Conservation (phyloP, 108 stramenopile species). For the Stephanodiscus triporus region DNA sequence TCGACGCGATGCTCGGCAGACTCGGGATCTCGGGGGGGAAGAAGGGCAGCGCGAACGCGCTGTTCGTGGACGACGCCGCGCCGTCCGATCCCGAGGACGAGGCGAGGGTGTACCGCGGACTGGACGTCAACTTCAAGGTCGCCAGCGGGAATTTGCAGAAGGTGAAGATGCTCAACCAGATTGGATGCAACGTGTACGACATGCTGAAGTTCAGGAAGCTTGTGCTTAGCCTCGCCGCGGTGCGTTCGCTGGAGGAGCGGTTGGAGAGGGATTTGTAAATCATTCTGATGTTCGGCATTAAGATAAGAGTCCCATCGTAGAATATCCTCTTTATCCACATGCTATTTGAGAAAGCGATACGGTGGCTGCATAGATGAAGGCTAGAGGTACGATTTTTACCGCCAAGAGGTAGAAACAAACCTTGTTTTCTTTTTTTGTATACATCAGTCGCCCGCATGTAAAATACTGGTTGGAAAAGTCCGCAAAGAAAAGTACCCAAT, state of each 20-base stretch:
- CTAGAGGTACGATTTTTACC: not conserved
- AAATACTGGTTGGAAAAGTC: too few relatives aligned
- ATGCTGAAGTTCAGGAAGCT: conserved; percentile 80
- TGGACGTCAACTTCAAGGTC: conserved; percentile 75
- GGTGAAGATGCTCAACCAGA: conserved; percentile 67
- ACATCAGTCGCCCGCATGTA: too few relatives aligned
- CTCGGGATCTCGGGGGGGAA: conserved; percentile 55
- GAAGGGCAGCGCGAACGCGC: conserved; percentile 50
- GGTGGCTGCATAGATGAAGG: not conserved
- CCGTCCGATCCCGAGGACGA: conserved; percentile 49
- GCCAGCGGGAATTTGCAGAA: conserved; percentile 66
- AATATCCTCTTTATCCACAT: too few relatives aligned
- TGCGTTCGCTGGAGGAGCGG: conserved; percentile 65
- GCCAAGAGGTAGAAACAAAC: too few relatives aligned
- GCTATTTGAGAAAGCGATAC: not conserved
- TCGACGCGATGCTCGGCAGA: conserved; percentile 52
- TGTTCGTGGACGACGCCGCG: conserved; percentile 69
- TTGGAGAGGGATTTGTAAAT: conserved; percentile 40
- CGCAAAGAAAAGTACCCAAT: too few relatives aligned
- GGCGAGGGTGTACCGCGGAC: conserved; percentile 52
- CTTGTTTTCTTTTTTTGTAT: too few relatives aligned
- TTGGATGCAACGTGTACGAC: conserved; percentile 73
- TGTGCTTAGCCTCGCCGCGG: conserved; percentile 65
- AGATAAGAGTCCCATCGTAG: not conserved
- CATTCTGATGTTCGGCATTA: not conserved